A percentile compares a stretch with the other conserved stretches of the same genome.
These are phyloP conservation scores for Clonostachys solani DNA, from an alignment of 2,329 filamentous ascomycete species.

Conservation along the genomic window DNA sequence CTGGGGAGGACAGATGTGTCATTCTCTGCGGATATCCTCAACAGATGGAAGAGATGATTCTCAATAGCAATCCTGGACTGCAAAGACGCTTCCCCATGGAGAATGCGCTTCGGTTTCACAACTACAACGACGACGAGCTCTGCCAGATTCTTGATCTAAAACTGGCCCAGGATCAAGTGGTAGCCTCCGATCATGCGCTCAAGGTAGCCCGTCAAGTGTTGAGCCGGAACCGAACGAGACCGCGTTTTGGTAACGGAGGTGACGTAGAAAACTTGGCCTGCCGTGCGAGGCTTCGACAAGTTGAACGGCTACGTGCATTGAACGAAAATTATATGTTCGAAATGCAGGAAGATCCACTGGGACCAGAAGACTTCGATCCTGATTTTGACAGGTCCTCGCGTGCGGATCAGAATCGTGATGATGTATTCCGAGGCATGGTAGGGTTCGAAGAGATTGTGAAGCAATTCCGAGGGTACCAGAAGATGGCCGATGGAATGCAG, in stretches of 20 bases:
- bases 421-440: neutral
- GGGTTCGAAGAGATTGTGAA: neutral
- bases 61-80: conserved; percentile 64
- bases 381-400: neutral
- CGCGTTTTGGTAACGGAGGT: neutral
- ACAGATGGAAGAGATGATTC: conserved; percentile 65
- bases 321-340: neutral
- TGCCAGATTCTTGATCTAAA: neutral
- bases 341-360: neutral
- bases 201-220: neutral
- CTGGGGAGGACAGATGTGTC: conserved; percentile 40
- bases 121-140: neutral
- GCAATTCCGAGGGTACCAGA: neutral
- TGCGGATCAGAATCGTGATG: neutral
- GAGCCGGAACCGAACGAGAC: neutral
- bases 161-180: conserved; percentile 11
- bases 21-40: conserved; percentile 64
- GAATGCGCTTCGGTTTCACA: conserved; percentile 53
- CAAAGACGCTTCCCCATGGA: conserved; percentile 57
- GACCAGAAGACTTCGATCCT: neutral
- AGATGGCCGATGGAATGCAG: neutral
- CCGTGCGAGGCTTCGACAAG: neutral
- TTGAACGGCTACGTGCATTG: conserved; percentile 24
- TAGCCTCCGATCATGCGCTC: neutral
- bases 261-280: neutral